Base-by-base conservation (phyloP, 495 filamentous ascomycete genomes). In the Trichoderma asperelloides region DNA sequence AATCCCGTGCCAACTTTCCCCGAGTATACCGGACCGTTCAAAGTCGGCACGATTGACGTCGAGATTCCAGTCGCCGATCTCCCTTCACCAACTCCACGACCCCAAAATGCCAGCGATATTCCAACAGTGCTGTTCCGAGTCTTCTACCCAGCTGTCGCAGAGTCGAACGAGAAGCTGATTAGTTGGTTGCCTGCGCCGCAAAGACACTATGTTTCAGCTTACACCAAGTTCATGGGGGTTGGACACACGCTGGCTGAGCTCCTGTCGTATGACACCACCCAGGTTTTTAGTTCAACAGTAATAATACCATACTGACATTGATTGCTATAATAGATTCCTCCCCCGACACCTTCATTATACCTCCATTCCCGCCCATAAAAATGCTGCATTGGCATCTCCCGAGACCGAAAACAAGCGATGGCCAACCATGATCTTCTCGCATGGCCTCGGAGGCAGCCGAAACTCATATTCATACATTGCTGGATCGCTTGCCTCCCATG, bases 371-470 rank as follows among this genome's bases (percentile, higher is more conserved):
- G 76, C 78, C 69, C 65, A 78, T 71, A 74, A 84, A 74, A 77
- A 80, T 70, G 76, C 80, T 67, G 67, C 72, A 1, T 64, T 80
- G 2, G 74, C 75, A 28, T 43, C 71, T 13, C 71, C 70, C 23
- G 70, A 76, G 30, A 72, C 69, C 57, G 67, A 75, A 6, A 68
- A 77, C 63, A 70, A 74, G 25, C 77, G 84, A 78, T 91, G 90
- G 86, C 91, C 91, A 1, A 89, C 90, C 0, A 84, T 89, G 78
- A 79, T 94, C 40, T 93, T 94, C 76, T 92, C 89, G 12, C 91
- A 94, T 72, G 91, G 91, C 3, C 80, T 93, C 2, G 91, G 88
- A 4, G 91, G 91, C 21, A 86, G 82, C 49, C 78, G 88, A 40
- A 91, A 92, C 63, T 81, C 90, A 27, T 94, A 93, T 76, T 91